phyloP scores from a whole-genome alignment of 2,329 filamentous ascomycete species.

The Iodosphaeria phyllophila region DNA sequence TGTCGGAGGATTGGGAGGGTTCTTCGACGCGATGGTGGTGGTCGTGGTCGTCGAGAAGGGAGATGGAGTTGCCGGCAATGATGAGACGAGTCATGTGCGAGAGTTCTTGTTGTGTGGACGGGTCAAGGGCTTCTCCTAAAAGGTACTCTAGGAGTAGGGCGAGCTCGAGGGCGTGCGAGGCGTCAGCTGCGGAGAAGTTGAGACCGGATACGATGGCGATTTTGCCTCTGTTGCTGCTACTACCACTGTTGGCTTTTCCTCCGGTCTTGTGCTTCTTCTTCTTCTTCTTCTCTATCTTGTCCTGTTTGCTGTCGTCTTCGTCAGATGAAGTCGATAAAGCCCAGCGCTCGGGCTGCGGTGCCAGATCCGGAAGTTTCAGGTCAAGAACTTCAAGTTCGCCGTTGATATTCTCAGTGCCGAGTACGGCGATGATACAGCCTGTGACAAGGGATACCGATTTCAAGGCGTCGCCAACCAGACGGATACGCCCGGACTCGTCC shows the following conservation, averaged over 20 bases:
- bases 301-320: conserved; percentile 11
- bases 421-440: conserved; percentile 80
- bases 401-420: conserved; percentile 83
- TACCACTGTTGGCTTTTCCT: too few relatives aligned
- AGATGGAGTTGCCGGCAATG: conserved; percentile 79
- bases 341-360: conserved; percentile 70
- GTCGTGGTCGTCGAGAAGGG: conserved; percentile 18
- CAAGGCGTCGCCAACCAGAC: conserved; percentile 55
- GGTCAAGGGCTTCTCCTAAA: conserved; percentile 58
- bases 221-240: conserved; percentile 24
- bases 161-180: conserved; percentile 54
- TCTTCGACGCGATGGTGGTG: too few relatives aligned
- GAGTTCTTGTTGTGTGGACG: conserved; percentile 36
- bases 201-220: conserved; percentile 82
- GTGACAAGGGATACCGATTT: conserved; percentile 61
- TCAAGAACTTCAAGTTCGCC: conserved; percentile 89
- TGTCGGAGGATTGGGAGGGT: too few relatives aligned
- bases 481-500: conserved; percentile 81
- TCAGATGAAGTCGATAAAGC: conserved; percentile 32
- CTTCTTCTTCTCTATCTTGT: conserved; percentile 13
- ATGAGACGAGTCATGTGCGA: conserved; percentile 66
- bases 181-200: conserved; percentile 56
- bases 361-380: conserved; percentile 70
- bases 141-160: conserved; percentile 74
- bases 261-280: too few relatives aligned